phyloP scores from a whole-genome alignment of 2,329 filamentous ascomycete species.

The Pestalotiopsis sp. region DNA sequence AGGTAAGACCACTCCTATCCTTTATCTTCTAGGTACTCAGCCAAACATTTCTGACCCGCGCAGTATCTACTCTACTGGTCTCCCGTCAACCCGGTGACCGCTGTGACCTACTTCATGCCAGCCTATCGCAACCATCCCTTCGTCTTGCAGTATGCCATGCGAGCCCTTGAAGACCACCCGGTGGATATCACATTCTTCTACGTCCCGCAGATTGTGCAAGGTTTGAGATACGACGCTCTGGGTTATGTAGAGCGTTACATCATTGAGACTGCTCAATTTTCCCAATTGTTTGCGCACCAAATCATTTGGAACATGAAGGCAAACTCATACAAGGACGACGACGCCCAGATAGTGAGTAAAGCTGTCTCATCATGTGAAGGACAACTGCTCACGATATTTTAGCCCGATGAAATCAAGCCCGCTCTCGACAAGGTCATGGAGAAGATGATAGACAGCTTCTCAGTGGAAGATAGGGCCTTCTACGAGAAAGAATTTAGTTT shows the following conservation, averaged over 20 bases:
- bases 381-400: slow-evolving; percentile 19
- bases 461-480: slow-evolving; percentile 74
- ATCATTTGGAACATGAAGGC: slow-evolving; percentile 99
- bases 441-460: slow-evolving; percentile 81
- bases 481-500: slow-evolving; percentile 97
- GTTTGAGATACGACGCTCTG: slow-evolving; percentile 85
- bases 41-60: slow-evolving; percentile 26
- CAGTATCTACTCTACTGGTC: slow-evolving; percentile 92
- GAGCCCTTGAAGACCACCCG: slow-evolving; percentile 87
- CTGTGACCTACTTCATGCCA: slow-evolving; percentile 90
- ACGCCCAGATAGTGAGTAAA: slow-evolving; percentile 72
- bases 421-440: slow-evolving; percentile 88
- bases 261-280: slow-evolving; percentile 93
- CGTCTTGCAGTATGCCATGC: slow-evolving; percentile 94
- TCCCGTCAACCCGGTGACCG: slow-evolving; percentile 87
- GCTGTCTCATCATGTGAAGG: not conserved
- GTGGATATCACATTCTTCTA: slow-evolving; percentile 99
- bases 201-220: slow-evolving; percentile 96
- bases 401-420: slow-evolving; percentile 91
- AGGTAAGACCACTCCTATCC: slow-evolving; percentile 49
- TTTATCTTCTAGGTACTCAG: not conserved
- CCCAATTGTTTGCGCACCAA: slow-evolving; percentile 97
- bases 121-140: slow-evolving; percentile 89
- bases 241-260: slow-evolving; percentile 98
- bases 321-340: slow-evolving; percentile 96